Base-by-base conservation (phyloP, 495 filamentous ascomycete genomes). In the Oleoguttula mirabilis region DNA sequence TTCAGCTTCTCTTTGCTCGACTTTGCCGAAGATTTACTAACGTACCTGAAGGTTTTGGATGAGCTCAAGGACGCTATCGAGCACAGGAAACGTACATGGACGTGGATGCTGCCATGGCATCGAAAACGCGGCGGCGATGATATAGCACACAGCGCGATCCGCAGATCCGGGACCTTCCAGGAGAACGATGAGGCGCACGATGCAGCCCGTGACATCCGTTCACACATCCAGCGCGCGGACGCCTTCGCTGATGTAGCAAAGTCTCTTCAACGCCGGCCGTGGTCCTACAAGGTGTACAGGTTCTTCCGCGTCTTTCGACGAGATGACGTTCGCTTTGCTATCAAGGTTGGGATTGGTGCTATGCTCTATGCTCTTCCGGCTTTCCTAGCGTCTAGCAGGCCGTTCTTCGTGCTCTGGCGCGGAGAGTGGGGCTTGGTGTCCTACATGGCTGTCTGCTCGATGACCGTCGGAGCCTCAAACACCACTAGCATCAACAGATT, bases 401-500 rank as follows among this genome's bases (percentile, higher is more conserved):
- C 86, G 0, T 67, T 80, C 32, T 98, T 94, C 55, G 69, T 73
- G 16, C 82, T 81, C 50, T 98, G 88, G 87, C 69, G 88, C 51
- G 90, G 88, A 1, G 90, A 98, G 70, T 98, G 90, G 90, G 90
- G 88, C 10, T 67, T 96, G 1, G 59, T 96, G 27, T 94, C 88
- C 0, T 98, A 94, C 64, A 98, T 98, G 90, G 72, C 96, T 40
- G 90, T 98, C 14, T 94, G 88, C 59, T 82, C 83, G 4, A 95
- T 95, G 88, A 96, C 88, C 0, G 85, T 94, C 30, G 90, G 25
- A 7, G 83, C 88, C 15, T 83, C 85, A 11, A 98, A 96, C 53
- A 93, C 87, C 15, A 93, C 88, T 4, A 86, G 85, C 3, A 76
- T 71, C 62, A 71, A 84, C 40, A 78, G 90, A 45, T 90, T 95